A percentile compares a stretch with the other conserved stretches of the same genome.
Evolutionary conservation across 2,329 filamentous ascomycete genomes (phyloP).

Genomic region (Cadophora luteo-olivacea): DNA sequence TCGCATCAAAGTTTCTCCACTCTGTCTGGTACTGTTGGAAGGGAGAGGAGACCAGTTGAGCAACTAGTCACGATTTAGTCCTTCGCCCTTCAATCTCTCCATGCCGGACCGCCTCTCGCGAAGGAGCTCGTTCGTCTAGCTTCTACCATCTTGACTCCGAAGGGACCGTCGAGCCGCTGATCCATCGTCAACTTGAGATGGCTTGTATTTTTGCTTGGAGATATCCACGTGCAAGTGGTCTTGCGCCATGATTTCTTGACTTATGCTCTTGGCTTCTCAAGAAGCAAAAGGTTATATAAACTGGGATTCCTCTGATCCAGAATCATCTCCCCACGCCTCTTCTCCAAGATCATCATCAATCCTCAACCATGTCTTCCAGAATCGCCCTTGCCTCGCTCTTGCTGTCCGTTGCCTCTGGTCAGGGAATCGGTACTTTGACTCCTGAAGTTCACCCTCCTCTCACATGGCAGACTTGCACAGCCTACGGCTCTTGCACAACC

Average conservation of each 20-base stretch:
- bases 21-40: slow-evolving; percentile 6
- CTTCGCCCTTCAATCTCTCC: slow-evolving; percentile 14
- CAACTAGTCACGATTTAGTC: slow-evolving; percentile 1
- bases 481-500: slow-evolving; percentile 53
- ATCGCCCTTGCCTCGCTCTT: slow-evolving; percentile 27
- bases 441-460: slow-evolving; percentile 59
- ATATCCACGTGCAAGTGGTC: background rate
- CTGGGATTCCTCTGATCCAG: background rate
- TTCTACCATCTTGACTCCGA: slow-evolving; percentile 13
- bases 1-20: slow-evolving; percentile 29
- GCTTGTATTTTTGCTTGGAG: background rate
- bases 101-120: slow-evolving; percentile 20
- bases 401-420: slow-evolving; percentile 49
- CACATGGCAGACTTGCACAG: slow-evolving; percentile 58
- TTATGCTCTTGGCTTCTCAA: background rate
- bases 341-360: slow-evolving; percentile 15
- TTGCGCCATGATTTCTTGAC: background rate
- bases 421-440: slow-evolving; percentile 54
- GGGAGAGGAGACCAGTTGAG: background rate
- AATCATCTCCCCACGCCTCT: slow-evolving; percentile 9
- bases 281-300: slow-evolving; percentile 18
- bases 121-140: background rate
- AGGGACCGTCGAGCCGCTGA: slow-evolving; percentile 24
- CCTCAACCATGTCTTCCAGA: slow-evolving; percentile 32
- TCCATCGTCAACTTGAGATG: slow-evolving; percentile 14